Base-by-base conservation (phyloP, 768 basidiomycete genomes). In the Strobilomyces echinocephalus region DNA sequence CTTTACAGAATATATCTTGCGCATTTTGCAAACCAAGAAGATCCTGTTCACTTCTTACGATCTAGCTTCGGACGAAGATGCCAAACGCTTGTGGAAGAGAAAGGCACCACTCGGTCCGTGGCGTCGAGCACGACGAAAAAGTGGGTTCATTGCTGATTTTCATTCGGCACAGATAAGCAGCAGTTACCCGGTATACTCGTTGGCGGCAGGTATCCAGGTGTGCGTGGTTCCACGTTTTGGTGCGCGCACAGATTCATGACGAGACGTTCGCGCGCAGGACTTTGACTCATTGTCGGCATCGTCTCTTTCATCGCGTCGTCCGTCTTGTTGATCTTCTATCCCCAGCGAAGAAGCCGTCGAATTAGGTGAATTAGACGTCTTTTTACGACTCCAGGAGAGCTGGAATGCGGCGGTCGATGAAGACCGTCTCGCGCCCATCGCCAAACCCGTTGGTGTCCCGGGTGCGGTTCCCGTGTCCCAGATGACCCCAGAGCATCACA, bases 21-120 rank as follows among this genome's bases (percentile, higher is more conserved):
- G 91, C 46, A 87, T 86, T 50, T 74, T 93, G 49, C 91, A 93
- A 69, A 83, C 85, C 67, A 89, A 90, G 80, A 91, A 88, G 74
- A 87, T 92, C 47, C 77, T 82, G 8, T 93, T 85, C 71, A 83
- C 74, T 1, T 85, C 87, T 10, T 93, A 90, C 63, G 91, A 93
- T 69, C 78, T 93, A 36, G 91, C 91, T 28, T 89, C 87, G 5
- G 89, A 93, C 64, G 85, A 87, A 62, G 79, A 83, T 18, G 89
- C 91, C 15, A 92, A 91, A 67, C 70, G 71, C 52, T 69, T 91
- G 21, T 93, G 91, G 91, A 86, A 78, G 68, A 77, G 91, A 60
- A 93, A 85, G 66, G 88, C 86, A 1, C 91, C 91, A 35, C 61
- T 66, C 61, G 81, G 88, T 85, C 46, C 55, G 70, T 62, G 14